Evolutionary conservation across 2,329 filamentous ascomycete species (phyloP), one percentile per base, ranked within the genome.

Genomic region (Pseudocercospora cruenta): DNA sequence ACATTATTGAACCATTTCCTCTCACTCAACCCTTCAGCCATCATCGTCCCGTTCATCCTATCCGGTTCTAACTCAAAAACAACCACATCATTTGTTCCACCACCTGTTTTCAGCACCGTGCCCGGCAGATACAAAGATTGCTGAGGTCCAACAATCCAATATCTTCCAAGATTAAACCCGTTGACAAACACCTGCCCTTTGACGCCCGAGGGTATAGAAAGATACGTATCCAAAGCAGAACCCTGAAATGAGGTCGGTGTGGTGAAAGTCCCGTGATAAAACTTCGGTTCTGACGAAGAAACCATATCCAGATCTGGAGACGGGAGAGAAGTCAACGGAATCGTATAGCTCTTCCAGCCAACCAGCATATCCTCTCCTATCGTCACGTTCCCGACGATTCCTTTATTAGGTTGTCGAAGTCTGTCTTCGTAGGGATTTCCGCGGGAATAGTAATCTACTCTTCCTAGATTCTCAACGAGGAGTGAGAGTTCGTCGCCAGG

Each of bases 401-500:
- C 83, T 67, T 85, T 85, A 22, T 74, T 75, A 24, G 80, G 83
- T 36, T 86, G 82, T 10, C 66, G 54, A 22, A 75, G 28, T 22
- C 67, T 60, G 28, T 74, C 73, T 1, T 62, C 58, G 31, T 71
- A 71, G 0, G 54, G 54, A 5, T 75, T 74, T 9, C 83, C 75
- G 4, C 74, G 71, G 2, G 79, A 78, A 57, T 78, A 78, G 66
- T 82, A 84, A 66, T 85, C 80, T 1, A 84, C 81, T 2, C 83
- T 78, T 1, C 83, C 83, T n/a, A 85, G 76, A 58, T 85, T 85
- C 72, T 86, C 83, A 1, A 84, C 79, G 3, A 85, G 71, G 0
- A 85, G 77, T 63, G 79, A 75, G 4, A 85, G 67, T 24, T 70
- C 76, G 67, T 84, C 82, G 5, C 81, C 81, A 0, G 71, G 67